Evolutionary conservation across 495 filamentous ascomycete genomes (phyloP).

Genomic region (Hypomontagnella submonticulosa): DNA sequence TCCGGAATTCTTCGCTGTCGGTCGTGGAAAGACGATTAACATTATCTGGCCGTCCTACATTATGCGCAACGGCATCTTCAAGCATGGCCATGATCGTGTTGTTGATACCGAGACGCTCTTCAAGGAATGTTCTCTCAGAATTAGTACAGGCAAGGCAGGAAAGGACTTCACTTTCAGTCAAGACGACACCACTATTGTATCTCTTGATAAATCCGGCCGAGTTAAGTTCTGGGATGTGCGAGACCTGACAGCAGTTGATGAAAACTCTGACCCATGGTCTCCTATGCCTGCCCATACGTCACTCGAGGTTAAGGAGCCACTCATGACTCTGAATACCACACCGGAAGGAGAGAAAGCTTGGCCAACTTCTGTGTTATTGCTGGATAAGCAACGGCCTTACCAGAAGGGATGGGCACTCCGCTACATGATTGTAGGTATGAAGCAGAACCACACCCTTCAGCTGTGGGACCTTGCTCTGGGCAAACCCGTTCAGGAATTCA

Average conservation of each 20-base stretch:
- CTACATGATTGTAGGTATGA: constrained; percentile 96
- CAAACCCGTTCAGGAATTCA: constrained; percentile 95
- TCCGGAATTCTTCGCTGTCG: constrained; percentile 92
- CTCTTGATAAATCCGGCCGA: constrained; percentile 93
- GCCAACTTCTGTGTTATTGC: constrained; percentile 93
- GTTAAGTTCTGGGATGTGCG: constrained; percentile 98
- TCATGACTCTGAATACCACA: constrained; percentile 81
- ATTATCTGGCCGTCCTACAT: constrained; percentile 86
- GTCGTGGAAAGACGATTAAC: constrained; percentile 93
- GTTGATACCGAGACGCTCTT: constrained; percentile 88
- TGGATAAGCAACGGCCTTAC: constrained; percentile 94
- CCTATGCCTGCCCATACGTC: constrained; percentile 63
- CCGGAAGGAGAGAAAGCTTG: constrained; percentile 86
- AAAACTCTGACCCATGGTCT: constrained; percentile 62
- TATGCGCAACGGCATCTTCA: constrained; percentile 73
- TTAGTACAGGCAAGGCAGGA: constrained; percentile 95
- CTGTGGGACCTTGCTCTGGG: constrained; percentile 97
- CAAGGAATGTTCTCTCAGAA: constrained; percentile 84
- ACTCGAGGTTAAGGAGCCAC: constrained; percentile 78
- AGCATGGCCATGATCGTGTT: constrained; percentile 74
- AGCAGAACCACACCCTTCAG: constrained; percentile 98
- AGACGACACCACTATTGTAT: constrained; percentile 93
- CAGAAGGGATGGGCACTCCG: constrained; percentile 84
- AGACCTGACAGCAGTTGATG: constrained; percentile 70
- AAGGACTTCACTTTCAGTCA: constrained; percentile 98